Conservation (phyloP, 2,329 filamentous ascomycete genomes). For the Exutisphaerella laricina region DNA sequence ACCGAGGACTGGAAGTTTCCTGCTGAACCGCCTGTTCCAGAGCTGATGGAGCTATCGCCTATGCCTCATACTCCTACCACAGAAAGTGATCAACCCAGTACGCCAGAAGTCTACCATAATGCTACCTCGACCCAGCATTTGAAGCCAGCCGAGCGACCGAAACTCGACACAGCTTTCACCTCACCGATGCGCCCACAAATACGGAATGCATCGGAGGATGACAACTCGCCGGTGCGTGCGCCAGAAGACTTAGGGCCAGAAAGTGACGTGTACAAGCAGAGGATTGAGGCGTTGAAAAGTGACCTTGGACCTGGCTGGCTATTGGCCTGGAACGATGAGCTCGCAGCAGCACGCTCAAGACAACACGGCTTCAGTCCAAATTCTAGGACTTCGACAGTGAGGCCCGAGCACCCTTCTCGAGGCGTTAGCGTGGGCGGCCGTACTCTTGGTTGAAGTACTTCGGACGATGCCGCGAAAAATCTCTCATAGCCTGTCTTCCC, state of each 20-base stretch:
- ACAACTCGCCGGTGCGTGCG: conserved; percentile 26
- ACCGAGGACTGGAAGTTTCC: conserved; percentile 5
- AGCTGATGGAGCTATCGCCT: conserved; percentile 28
- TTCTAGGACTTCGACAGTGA: conserved; percentile 22
- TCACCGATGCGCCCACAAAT: conserved; percentile 26
- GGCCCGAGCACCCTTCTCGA: conserved; percentile 23
- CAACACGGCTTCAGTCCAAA: conserved; percentile 26
- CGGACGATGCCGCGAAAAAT: too few species aligned
- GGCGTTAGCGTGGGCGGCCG: conserved; percentile 30
- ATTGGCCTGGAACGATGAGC: conserved; percentile 76
- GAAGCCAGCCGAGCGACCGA: conserved; percentile 20
- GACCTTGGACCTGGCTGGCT: conserved; percentile 86
- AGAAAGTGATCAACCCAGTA: conserved; percentile 24
- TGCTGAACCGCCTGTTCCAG: conserved; percentile 17
- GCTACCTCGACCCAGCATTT: conserved; percentile 16
- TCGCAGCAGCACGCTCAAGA: conserved; percentile 32
- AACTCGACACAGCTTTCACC: conserved; percentile 27
- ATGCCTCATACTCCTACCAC: conserved; percentile 23
- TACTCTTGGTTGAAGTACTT: conserved; percentile 32
- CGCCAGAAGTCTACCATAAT: conserved; percentile 24
- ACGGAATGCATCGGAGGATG: conserved; percentile 28
- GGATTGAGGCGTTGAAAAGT: conserved; percentile 77
- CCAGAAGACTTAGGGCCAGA: conserved; percentile 26
- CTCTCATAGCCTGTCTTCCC: too few species aligned
- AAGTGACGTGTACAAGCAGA: conserved; percentile 62